phyloP scores from a whole-genome alignment of 225 moss, liverwort and hornwort species.

The Marchantia polymorpha region DNA sequence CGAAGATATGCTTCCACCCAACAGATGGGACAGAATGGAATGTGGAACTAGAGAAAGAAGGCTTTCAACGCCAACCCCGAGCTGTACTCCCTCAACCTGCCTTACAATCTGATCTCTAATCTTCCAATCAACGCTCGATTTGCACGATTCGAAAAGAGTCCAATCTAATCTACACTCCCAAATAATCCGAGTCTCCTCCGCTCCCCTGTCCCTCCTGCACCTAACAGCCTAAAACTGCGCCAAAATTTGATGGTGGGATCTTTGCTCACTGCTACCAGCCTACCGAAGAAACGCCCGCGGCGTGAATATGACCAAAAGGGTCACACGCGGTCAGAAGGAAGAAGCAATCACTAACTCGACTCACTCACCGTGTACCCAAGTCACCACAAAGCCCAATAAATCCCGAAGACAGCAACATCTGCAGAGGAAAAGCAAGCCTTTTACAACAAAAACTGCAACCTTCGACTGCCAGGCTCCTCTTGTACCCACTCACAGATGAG shows the following conservation, averaged over 20 bases:
- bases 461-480: not conserved
- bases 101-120: not conserved
- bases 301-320: no score
- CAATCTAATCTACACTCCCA: not conserved
- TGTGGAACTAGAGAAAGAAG: not conserved
- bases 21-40: not conserved
- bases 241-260: not conserved
- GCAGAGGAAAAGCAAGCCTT: not conserved
- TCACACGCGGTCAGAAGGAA: no score
- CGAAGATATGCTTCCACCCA: not conserved
- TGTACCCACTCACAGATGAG: not conserved
- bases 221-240: not conserved
- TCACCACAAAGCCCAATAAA: not conserved
- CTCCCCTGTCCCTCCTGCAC: not conserved
- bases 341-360: not conserved
- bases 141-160: not conserved
- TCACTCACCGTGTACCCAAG: not conserved
- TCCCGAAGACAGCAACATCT: not conserved
- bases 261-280: not conserved
- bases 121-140: not conserved
- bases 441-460: not conserved
- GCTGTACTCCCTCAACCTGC: not conserved
- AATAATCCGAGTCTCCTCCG: not conserved
- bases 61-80: not conserved
- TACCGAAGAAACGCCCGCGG: not conserved